A percentile compares a stretch with the other conserved stretches of the same genome.
Conservation (phyloP, 352 stramenopile genomes). For the Hyaloperonospora arabidopsidis region DNA sequence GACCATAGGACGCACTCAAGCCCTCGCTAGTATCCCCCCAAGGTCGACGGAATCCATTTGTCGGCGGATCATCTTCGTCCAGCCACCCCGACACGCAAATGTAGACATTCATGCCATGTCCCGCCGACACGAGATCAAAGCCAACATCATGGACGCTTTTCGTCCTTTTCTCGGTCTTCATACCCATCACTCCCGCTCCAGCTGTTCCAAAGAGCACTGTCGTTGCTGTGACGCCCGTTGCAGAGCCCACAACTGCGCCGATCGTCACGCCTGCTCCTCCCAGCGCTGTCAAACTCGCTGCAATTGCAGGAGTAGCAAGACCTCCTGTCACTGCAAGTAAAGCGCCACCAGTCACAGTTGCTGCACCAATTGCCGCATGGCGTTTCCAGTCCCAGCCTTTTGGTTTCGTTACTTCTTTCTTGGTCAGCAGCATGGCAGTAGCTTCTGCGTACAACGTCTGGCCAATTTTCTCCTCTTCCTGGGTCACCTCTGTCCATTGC, state of each 20-base stretch:
- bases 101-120: constrained; percentile 84
- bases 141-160: constrained; percentile 70
- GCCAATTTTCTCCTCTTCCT: constrained; percentile 62
- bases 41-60: constrained; percentile 51
- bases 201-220: constrained; percentile 78
- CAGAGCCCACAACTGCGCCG: constrained; percentile 45
- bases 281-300: constrained; percentile 44
- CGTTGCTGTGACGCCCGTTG: constrained; percentile 53
- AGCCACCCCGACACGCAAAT: constrained; percentile 82
- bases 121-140: constrained; percentile 72
- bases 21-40: constrained; percentile 81
- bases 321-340: constrained; percentile 70
- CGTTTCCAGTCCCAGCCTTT: constrained; percentile 76
- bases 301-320: constrained; percentile 53
- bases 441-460: constrained; percentile 65
- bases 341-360: constrained; percentile 59
- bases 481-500: constrained; percentile 50
- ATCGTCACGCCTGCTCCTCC: constrained; percentile 59
- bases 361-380: constrained; percentile 61
- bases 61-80: constrained; percentile 60
- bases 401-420: constrained; percentile 35
- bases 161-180: constrained; percentile 73
- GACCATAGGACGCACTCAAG: constrained; percentile 62
- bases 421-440: constrained; percentile 63
- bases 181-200: constrained; percentile 63